A percentile compares a stretch with the other conserved stretches of the same genome.
These are phyloP conservation scores for Diaporthe aspalathi DNA, from an alignment of 2,329 filamentous ascomycete species.

Conservation along the genomic window DNA sequence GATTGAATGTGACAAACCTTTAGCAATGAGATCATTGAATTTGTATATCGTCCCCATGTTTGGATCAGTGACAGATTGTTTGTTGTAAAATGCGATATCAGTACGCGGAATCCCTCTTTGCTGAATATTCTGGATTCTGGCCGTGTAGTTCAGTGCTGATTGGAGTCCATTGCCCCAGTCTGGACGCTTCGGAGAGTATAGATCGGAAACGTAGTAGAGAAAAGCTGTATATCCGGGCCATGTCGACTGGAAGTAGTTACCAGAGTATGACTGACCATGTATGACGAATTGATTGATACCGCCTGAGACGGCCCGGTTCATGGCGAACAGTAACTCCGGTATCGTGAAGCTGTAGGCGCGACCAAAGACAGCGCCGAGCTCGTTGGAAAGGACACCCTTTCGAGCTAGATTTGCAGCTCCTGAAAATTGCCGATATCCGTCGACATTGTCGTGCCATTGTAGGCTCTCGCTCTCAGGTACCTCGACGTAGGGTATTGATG, in stretches of 20 bases:
- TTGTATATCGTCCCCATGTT: background rate
- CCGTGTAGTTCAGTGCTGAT: background rate
- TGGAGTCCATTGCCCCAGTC: constrained; percentile 3
- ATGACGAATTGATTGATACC: constrained; percentile 57
- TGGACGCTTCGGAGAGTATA: constrained; percentile 19
- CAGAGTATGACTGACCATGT: constrained; percentile 55
- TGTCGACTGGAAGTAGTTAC: constrained; percentile 57
- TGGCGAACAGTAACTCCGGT: constrained; percentile 47
- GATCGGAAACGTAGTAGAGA: constrained; percentile 49
- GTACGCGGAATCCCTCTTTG: background rate
- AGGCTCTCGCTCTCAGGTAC: constrained; percentile 56
- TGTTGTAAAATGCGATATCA: constrained; percentile 11
- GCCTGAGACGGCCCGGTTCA: constrained; percentile 53
- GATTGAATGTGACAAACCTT: background rate
- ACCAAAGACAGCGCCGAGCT: constrained; percentile 47
- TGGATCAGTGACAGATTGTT: background rate
- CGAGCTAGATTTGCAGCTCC: constrained; percentile 53
- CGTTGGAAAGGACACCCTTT: constrained; percentile 53
- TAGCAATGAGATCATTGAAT: background rate
- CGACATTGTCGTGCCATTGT: constrained; percentile 50
- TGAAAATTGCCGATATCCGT: constrained; percentile 53
- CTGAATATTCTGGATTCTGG: background rate
- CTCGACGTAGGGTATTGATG: constrained; percentile 51
- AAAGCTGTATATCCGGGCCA: constrained; percentile 62
- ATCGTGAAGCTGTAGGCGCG: constrained; percentile 45